Base-by-base conservation (phyloP, 495 filamentous ascomycete species). In the Symbiotaphrina buchneri region DNA sequence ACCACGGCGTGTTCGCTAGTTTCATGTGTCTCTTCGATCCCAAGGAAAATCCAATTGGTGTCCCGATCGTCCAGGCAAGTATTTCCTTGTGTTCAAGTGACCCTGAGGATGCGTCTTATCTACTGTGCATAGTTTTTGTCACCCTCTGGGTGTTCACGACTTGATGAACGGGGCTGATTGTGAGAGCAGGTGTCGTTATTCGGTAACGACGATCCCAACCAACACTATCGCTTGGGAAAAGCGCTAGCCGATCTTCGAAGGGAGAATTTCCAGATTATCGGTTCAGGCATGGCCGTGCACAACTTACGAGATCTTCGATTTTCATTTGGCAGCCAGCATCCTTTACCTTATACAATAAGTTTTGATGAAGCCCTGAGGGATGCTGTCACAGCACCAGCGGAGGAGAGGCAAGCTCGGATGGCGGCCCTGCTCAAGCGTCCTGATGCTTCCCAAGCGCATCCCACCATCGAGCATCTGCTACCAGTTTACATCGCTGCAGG, bases 221-320 rank as follows among this genome's bases (percentile, higher is more conserved):
- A 66, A 44, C 79, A 87, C 47, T 76, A 76, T 47, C 51, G 53
- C 0, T 62, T 87, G 3, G 81, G 81, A 0, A 55, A 66, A 38
- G 77, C 78, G 7, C 53, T 91, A 3, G 45, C 65, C 2, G 39
- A 49, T 15, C 67, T 90, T 4, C 70, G 81, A 17, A 68, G 76
- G 21, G 66, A 83, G 37, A 65, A 65, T 27, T 61, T 87, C 29
- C 54, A 77, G 20, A 69, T 90, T 28, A 68, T 91, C 26, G 63
- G 65, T 13, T 72, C 76, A 0, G 80, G 82, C n/a, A 84, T 85
- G 79, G 74, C 74, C 1, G 82, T 83, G 15, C 81, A 87, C 43
- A 87, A 87, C 44, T 57, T 84, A 22, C 59, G 68, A n/a, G 77
- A 82, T 40, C 15, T 74, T 37, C 54, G 56, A 7, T 53, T 53